Percentiles rank a stretch among this genome's conserved stretches.
Conservation (phyloP, 2,329 filamentous ascomycete genomes). For the Xylariales sp. region DNA sequence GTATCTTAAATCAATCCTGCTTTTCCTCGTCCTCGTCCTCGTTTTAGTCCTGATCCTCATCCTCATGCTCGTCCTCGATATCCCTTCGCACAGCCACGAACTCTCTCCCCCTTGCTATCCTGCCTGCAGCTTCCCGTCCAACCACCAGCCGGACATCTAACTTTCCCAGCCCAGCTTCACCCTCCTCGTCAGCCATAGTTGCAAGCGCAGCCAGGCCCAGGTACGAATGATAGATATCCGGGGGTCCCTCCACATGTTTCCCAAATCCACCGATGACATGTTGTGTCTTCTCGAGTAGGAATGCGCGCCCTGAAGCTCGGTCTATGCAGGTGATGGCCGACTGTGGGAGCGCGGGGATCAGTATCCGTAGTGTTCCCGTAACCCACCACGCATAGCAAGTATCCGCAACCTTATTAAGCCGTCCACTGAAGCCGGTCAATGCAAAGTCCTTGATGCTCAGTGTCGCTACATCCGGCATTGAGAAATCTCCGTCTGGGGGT, state of each 20-base stretch:
- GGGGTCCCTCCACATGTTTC: constrained; percentile 63
- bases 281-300: constrained; percentile 80
- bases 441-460: constrained; percentile 26
- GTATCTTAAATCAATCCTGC: background rate
- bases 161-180: constrained; percentile 60
- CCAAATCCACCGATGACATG: constrained; percentile 79
- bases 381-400: constrained; percentile 98
- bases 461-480: constrained; percentile 28
- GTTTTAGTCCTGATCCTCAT: no score
- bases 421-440: constrained; percentile 72
- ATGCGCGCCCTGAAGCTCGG: constrained; percentile 59
- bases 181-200: constrained; percentile 49
- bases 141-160: constrained; percentile 76
- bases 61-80: no score
- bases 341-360: constrained; percentile 38
- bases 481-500: constrained; percentile 24
- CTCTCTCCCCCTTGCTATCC: constrained; percentile 42
- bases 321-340: constrained; percentile 57
- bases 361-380: constrained; percentile 53
- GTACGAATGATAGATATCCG: constrained; percentile 84
- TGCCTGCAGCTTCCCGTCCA: constrained; percentile 52
- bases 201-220: constrained; percentile 78
- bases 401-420: constrained; percentile 86
- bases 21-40: no score
- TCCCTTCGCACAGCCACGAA: no score